Evolutionary conservation across 768 basidiomycete species (phyloP), one percentile per base, ranked within the genome.

Genomic region (Leccinum obscurum): DNA sequence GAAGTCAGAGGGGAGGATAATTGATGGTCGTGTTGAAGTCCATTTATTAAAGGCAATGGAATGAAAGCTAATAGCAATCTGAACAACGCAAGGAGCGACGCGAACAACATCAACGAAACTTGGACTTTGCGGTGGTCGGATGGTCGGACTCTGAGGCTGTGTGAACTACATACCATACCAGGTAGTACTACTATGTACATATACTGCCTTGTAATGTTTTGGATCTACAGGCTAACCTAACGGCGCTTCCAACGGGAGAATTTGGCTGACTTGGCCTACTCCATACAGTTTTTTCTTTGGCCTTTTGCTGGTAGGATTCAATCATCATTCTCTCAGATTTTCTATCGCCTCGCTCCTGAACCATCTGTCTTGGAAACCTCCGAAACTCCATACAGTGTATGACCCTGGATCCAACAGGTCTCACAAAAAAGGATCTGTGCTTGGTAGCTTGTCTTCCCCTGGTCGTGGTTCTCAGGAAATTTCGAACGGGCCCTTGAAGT

Each of bases 1-100:
- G 90, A 87, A 5, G 92, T 93, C 68, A 95, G 68, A 0, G 93
- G 90, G 7, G 93, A 92, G 0, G 89, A 84, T 17, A 97, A 77
- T 68, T 92, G 88, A 50, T 88, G 88, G 65, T 93, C 84, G 65
- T 88, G 78, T 63, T 83, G 82, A 9, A 95, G 76, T 7, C 76
- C 65, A 44, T 44, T 58, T 54, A 60, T 58, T 22, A 77, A 76
- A 9, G 82, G 80, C 3, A 88, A 65, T 11, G 81, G 78, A 3
- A 82, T 76, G 13, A 81, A 74, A 0, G 84, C 79, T 48, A 92
- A 76, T 17, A 83, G 71, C 26, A 88, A 69, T 62, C 89, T 78
- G 39, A 77, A 75, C 28, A 71, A 76, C 39, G 80, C 77, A 34
- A 89, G 74, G 15, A 73, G 67, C 17, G 76, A 73, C 56, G 84